phyloP scores from a whole-genome alignment of 83 land plant species.

The Picea abies region DNA sequence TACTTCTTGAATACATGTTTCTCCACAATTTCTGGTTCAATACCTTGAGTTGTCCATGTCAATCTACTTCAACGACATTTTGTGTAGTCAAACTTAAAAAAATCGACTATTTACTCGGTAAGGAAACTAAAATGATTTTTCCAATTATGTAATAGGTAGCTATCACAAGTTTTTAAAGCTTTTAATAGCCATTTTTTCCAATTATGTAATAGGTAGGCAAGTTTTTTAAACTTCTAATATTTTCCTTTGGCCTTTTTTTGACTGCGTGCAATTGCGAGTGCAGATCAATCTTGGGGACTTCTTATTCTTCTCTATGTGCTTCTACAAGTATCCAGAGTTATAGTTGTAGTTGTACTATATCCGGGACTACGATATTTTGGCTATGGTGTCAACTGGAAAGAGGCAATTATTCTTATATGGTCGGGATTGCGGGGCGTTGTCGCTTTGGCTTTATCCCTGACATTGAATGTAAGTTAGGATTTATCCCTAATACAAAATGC shows the following conservation, averaged over 20 bases:
- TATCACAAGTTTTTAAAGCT: too few species aligned
- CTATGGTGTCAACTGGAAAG: conserved; percentile 93
- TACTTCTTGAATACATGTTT: too few species aligned
- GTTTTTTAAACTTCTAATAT: background rate
- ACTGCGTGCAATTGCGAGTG: background rate
- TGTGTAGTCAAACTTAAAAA: too few species aligned
- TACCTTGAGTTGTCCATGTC: too few species aligned
- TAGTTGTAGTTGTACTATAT: too few species aligned
- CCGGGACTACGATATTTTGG: conserved; percentile 53
- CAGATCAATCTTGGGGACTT: conserved; percentile 87
- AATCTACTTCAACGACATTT: too few species aligned
- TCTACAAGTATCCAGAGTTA: conserved; percentile 71
- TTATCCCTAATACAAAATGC: background rate
- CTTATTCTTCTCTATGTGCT: conserved; percentile 79
- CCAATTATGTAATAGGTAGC: too few species aligned
- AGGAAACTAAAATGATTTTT: too few species aligned
- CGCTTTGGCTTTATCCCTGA: conserved; percentile 82
- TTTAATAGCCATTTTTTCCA: background rate
- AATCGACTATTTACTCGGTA: too few species aligned
- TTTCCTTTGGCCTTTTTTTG: background rate
- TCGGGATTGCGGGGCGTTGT: conserved; percentile 96
- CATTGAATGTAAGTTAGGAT: conserved; percentile 45
- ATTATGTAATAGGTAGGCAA: background rate
- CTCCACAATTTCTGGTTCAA: too few species aligned
- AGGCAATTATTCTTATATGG: conserved; percentile 83